phyloP scores from a whole-genome alignment of 2,329 filamentous ascomycete genomes.

The Chalara sp. region DNA sequence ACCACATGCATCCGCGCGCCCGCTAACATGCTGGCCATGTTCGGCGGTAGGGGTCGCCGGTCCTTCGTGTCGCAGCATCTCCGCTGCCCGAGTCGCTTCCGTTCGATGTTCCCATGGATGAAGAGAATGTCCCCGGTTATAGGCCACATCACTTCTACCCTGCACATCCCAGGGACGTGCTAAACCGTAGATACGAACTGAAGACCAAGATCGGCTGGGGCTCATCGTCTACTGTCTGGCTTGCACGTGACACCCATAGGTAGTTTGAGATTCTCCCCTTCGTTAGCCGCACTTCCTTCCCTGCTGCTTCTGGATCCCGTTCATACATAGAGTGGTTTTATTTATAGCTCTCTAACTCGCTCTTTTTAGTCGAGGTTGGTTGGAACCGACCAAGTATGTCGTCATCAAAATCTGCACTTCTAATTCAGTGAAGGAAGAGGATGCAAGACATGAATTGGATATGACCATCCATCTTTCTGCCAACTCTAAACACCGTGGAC shows the following conservation, averaged over 20 bases:
- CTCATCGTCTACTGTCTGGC: conserved; percentile 33
- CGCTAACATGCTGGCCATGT: too few species aligned
- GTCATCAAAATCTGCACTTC: conserved; percentile 9
- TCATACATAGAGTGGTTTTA: too few species aligned
- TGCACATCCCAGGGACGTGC: conserved; percentile 20
- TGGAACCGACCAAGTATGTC: conserved; percentile 2
- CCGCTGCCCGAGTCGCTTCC: too few species aligned
- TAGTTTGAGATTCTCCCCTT: too few species aligned
- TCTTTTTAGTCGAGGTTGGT: too few species aligned
- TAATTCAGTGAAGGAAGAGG: neutral
- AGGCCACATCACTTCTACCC: conserved; percentile 1
- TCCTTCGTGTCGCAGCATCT: too few species aligned
- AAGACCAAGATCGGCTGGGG: conserved; percentile 33
- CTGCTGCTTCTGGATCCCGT: neutral
- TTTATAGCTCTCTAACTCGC: neutral
- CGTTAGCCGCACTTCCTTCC: too few species aligned
- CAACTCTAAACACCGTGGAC: conserved; percentile 7
- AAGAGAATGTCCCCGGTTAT: neutral
- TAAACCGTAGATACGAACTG: conserved; percentile 28
- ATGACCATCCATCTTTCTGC: conserved; percentile 4
- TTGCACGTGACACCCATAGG: conserved; percentile 27
- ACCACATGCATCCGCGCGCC: too few species aligned
- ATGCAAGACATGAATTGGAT: conserved; percentile 5
- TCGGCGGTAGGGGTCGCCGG: too few species aligned
- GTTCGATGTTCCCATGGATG: too few species aligned